Base-by-base conservation (phyloP, 805 yeast species). In the Wickerhamomyces alni region DNA sequence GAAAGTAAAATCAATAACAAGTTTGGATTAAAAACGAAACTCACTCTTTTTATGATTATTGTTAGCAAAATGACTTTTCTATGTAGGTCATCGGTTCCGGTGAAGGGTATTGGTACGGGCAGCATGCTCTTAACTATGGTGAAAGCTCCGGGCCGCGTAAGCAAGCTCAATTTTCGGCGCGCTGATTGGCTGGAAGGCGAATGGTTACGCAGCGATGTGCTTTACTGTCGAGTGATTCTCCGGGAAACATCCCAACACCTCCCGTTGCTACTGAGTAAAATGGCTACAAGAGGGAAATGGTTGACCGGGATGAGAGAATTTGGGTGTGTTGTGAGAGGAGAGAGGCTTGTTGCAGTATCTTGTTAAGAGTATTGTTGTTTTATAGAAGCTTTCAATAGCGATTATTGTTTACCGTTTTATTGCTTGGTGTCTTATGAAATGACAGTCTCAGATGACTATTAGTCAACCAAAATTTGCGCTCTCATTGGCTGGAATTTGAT, bases 11-110 rank as follows among this genome's bases (percentile, higher is more conserved):
- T 9, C 9, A 7, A 17, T 4, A 30, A 12, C 25, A 27, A 33
- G 24, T 13, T 12, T 8, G 17, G 16, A 17, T 5, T 12, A 28
- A 33, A 19, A 31, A n/a, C 15, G 17, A 15, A 30, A 17, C 16
- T 17, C 15, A 17, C 7, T 10, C 17, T 17, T 17, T 30, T 17
- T 17, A 30, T 17, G 21, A 19, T 22, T 12, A 33, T 16, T 16
- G 19, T 31, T 24, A 29, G 13, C 17, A 29, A 8, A 17, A n/a
- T 6, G n/a, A 5, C 12, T 22, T 11, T 17, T 2, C n/a, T 30
- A 15, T 25, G 15, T n/a, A 11, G 47, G 47, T 44, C 47, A 44
- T 44, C 47, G 47, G 47, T 40, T 37, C 45, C 47, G 47, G 37
- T 30, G 22, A 29, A 30, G 40, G 45, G 41, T 30, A 27, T 26